Evolutionary conservation across 148 eudicot genomes (phyloP).

Genomic region (Vaccinium macrocarpon): DNA sequence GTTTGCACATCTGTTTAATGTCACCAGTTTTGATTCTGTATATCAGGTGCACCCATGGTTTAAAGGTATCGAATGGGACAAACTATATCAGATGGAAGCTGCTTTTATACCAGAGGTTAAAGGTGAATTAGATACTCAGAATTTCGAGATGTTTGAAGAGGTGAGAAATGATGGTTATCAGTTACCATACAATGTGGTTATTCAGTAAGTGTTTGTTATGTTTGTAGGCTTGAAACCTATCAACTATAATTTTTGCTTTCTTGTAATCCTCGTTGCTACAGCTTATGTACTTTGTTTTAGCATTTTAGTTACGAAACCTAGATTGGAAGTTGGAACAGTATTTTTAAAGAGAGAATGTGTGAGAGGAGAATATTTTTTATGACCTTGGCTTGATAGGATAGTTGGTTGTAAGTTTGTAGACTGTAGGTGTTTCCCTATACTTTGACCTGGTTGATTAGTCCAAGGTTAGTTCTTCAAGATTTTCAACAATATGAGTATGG

Average conservation of each 20-base stretch:
- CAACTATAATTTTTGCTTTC: neutral
- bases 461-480: neutral
- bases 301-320: neutral
- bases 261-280: neutral
- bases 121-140: conserved; percentile 40
- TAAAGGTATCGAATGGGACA: conserved; percentile 33
- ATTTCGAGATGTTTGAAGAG: conserved; percentile 47
- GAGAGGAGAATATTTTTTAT: neutral
- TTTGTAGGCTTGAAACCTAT: neutral
- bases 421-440: neutral
- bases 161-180: conserved; percentile 11
- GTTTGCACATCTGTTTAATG: neutral
- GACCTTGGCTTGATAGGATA: neutral
- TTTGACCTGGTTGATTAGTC: neutral
- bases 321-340: neutral
- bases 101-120: conserved; percentile 45
- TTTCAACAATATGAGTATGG: neutral
- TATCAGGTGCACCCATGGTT: conserved; percentile 41
- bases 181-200: neutral
- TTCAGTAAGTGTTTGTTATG: neutral
- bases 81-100: conserved; percentile 38
- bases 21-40: neutral
- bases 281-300: neutral
- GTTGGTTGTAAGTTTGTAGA: neutral
- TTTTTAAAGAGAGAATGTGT: neutral